Evolutionary conservation across 768 basidiomycete species (phyloP), one percentile per base, ranked within the genome.

Genomic region (Tephrocybe sp.): DNA sequence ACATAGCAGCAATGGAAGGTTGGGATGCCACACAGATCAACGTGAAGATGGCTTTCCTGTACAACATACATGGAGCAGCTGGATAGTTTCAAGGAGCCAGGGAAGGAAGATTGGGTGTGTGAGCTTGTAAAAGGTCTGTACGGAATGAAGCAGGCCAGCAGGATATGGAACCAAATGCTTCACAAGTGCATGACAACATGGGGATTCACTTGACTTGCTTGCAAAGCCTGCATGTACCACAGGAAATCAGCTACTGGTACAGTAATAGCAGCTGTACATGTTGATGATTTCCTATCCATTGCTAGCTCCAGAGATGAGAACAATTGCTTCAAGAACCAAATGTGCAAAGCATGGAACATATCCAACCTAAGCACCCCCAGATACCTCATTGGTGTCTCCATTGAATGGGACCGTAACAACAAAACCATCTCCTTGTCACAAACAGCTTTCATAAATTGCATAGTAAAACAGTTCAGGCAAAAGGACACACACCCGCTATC

Each of bases 201-300:
- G 56, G 66, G 65, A 0, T 77, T 77, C 45, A 64, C 48, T 0
- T 42, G 57, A 0, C 60, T 71, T 0, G 28, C 53, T 0, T 64
- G 62, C 14, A 68, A 77, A 32, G 58, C 59, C 0, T 75, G 69
- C 40, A 53, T 75, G 7, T 74, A 72, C 48, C 61, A 57, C 26
- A 34, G 64, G 0, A 50, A 52, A 1, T n/a, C 32, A 0, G 44
- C 52, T 0, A 24, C 28, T 0, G 61, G 63, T 0, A 66, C 45
- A 0, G 51, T 71, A 5, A 57, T 77, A 11, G 43, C 68, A 0
- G 61, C 57, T 0, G 61, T 73, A 1, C 67, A 73, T 42, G n/a
- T n/a, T n/a, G n/a, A n/a, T n/a, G n/a, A n/a, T n/a, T n/a, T n/a
- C n/a, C n/a, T n/a, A n/a, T n/a, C 53, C 1, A 61, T 61, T 3